Percentiles rank a stretch among this genome's conserved stretches.
phyloP scores from a whole-genome alignment of 2,329 filamentous ascomycete genomes.

The Diaporthe vexans region DNA sequence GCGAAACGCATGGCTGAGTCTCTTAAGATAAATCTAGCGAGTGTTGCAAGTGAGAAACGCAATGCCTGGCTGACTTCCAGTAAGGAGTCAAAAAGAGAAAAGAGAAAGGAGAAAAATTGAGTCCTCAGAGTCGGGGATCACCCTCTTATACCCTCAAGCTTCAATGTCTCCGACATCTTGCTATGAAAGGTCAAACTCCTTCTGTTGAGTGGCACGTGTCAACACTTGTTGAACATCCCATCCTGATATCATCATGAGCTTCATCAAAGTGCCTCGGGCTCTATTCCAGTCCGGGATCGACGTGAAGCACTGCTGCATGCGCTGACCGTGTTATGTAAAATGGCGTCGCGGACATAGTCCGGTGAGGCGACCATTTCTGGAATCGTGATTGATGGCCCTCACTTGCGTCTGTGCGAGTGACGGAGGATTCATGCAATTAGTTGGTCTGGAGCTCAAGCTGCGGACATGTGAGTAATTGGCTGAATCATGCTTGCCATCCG shows the following conservation, averaged over 20 bases:
- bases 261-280: not conserved
- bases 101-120: not conserved
- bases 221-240: conserved; percentile 1
- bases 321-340: conserved; percentile 17
- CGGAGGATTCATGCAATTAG: not conserved
- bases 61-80: not conserved
- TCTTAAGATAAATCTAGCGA: conserved; percentile 15
- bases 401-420: conserved; percentile 20
- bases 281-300: not conserved
- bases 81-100: not conserved
- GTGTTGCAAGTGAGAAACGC: not conserved
- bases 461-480: not conserved
- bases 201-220: not conserved
- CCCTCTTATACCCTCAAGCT: conserved; percentile 16
- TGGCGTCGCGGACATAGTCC: not conserved
- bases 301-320: not conserved
- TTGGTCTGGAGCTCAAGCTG: not conserved
- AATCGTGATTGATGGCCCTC: not conserved
- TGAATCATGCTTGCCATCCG: not conserved
- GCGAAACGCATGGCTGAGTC: conserved; percentile 17
- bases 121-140: not conserved
- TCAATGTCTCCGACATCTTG: not conserved
- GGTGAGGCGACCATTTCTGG: not conserved
- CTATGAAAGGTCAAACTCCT: not conserved
- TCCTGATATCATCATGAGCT: conserved; percentile 31